Evolutionary conservation across 192 early-diverging fungal genomes (phyloP), one percentile per base, ranked within the genome.

Genomic region (Coemansia sp.): DNA sequence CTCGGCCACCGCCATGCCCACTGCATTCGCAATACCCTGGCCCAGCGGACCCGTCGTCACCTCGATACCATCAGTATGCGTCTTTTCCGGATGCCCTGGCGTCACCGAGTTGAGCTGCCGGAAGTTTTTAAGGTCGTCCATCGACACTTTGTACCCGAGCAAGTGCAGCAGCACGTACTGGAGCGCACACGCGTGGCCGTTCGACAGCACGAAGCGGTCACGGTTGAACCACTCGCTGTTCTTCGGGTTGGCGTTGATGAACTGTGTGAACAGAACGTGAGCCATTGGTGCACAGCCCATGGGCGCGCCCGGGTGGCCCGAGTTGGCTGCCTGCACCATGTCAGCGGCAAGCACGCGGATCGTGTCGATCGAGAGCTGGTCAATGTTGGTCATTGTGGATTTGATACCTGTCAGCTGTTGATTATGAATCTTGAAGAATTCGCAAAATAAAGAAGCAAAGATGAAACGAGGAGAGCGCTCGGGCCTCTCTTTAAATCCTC

Each of bases 251-350:
- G 80, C 85, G 55, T 82, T 88, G 73, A 98, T 85, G 75, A 88
- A 90, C 47, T 82, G 84, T n/a, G 88, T 88, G 73, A 94, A 99
- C 49, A 98, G 78, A 49, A 91, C 82, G 60, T 96, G 90, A 11
- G 91, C 92, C 86, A 99, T 90, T 9, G 95, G 95, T 51, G 95
- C 97, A 63, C 91, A 95, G 14, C 97, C 97, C 91, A 99, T 96
- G 9, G 97, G 97, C 32, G 95, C 95, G 58, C 96, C 95, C 45
- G 95, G 94, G 66, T 99, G 97, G 12, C 97, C 97, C 54, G 92
- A 93, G 75, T 93, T 94, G 73, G 93, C 88, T 65, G 88, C 88
- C 57, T 89, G 87, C 24, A 94, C 92, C 61, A 88, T 88, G 83
- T 97, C 95, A 24, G 93, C 90, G 22, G 94, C 88, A 19, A 97